Evolutionary conservation across 1,284 basidiomycete species (phyloP).

Genomic region (Marasmius tenuissimus): DNA sequence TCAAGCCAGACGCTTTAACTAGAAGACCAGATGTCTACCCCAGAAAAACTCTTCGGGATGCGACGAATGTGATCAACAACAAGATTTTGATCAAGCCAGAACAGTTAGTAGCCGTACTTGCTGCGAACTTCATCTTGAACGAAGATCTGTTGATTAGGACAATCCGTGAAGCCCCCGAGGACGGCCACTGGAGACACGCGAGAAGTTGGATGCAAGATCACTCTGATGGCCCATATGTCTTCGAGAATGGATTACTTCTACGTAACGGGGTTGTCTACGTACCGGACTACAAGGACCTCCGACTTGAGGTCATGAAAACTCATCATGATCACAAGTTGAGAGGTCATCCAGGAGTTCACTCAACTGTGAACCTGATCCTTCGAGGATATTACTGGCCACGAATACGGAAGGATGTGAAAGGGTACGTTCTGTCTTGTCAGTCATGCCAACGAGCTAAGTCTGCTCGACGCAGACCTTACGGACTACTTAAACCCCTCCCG

Average conservation of each 20-base stretch:
- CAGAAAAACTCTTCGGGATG: too few relatives aligned
- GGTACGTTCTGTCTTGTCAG: too few relatives aligned
- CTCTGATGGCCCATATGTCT: slow-evolving; percentile 6
- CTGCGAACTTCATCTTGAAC: neutral
- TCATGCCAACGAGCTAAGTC: too few relatives aligned
- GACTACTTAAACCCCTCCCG: slow-evolving; percentile 3
- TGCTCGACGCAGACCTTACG: neutral
- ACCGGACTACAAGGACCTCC: neutral
- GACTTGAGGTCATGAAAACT: neutral
- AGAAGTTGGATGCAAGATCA: neutral
- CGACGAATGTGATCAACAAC: neutral
- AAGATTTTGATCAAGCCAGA: neutral
- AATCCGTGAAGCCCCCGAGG: too few relatives aligned
- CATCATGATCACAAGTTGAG: slow-evolving; percentile 11
- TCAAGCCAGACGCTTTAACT: slow-evolving; percentile 5
- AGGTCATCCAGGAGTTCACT: slow-evolving; percentile 32
- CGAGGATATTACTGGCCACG: neutral
- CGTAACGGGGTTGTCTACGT: slow-evolving; percentile 8
- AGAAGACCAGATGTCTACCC: neutral
- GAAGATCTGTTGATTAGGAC: too few relatives aligned
- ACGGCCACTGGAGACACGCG: too few relatives aligned
- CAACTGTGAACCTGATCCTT: slow-evolving; percentile 23
- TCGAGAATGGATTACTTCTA: slow-evolving; percentile 11
- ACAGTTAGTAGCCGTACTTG: neutral
- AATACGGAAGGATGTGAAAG: too few relatives aligned